These are phyloP conservation scores for Aspergillus sp. DNA, from an alignment of 2,329 filamentous ascomycete genomes.

Conservation along the genomic window DNA sequence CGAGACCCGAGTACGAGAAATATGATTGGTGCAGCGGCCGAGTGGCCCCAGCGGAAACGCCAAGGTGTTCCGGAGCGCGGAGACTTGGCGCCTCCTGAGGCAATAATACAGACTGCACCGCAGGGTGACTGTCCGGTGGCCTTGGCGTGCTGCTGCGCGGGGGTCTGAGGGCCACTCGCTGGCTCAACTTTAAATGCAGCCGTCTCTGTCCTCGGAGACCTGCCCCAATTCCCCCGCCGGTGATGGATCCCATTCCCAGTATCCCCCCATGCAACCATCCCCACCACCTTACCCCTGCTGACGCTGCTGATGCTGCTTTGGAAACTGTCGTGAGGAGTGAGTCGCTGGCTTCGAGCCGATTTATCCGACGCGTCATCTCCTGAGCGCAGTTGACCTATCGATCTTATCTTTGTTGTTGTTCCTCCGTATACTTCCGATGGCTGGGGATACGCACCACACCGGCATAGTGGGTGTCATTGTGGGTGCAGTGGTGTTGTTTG, in stretches of 20 bases:
- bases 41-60: constrained; percentile 21
- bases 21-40: constrained; percentile 12
- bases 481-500: constrained; percentile 32
- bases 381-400: constrained; percentile 15
- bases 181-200: constrained; percentile 11
- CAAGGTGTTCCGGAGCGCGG: constrained; percentile 21
- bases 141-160: constrained; percentile 18
- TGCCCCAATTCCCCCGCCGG: constrained; percentile 1
- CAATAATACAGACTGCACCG: constrained; percentile 6
- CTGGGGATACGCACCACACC: constrained; percentile 7
- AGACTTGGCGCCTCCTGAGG: constrained; percentile 21
- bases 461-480: constrained; percentile 34
- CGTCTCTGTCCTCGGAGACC: constrained; percentile 1
- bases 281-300: neutral
- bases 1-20: neutral
- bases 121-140: constrained; percentile 10
- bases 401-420: constrained; percentile 15
- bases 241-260: constrained; percentile 8
- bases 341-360: constrained; percentile 12
- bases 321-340: neutral
- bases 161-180: constrained; percentile 16
- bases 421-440: constrained; percentile 10
- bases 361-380: constrained; percentile 17
- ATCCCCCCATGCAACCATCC: neutral
- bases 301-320: neutral